A percentile compares a stretch with the other conserved stretches of the same genome.
phyloP scores from a whole-genome alignment of 441 rosid genomes.

The Adansonia madagascariensis region DNA sequence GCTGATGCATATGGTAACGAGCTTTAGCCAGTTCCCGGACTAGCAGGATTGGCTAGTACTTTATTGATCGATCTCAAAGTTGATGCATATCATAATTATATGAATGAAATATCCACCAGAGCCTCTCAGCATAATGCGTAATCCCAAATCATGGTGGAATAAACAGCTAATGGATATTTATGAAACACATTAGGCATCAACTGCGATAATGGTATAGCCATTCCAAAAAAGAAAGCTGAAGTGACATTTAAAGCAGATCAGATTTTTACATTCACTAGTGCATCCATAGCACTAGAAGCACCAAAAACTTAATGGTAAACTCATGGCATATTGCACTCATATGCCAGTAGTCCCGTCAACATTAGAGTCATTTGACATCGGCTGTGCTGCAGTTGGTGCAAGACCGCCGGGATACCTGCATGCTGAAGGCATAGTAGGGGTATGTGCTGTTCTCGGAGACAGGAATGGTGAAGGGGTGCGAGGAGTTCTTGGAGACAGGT shows the following conservation, averaged over 20 bases:
- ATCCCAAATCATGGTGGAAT: neutral
- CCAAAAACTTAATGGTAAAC: neutral
- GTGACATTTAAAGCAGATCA: neutral
- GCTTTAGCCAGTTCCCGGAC: too few species aligned
- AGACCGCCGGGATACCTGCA: neutral
- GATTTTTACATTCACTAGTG: neutral
- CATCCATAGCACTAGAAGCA: constrained; percentile 13
- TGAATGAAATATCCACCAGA: neutral
- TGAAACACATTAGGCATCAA: neutral
- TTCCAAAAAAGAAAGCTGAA: neutral
- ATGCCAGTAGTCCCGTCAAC: neutral
- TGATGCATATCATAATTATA: neutral
- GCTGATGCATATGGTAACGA: too few species aligned
- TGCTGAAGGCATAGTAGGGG: constrained; percentile 31
- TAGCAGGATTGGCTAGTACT: neutral
- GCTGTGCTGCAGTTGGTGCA: neutral
- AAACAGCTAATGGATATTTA: neutral
- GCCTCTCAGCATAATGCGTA: neutral
- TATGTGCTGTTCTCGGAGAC: constrained; percentile 58
- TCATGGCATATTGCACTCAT: neutral
- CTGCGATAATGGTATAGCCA: constrained; percentile 1
- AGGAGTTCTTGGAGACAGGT: constrained; percentile 70
- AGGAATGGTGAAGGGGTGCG: constrained; percentile 25
- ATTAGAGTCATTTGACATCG: neutral
- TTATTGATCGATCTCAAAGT: neutral